These are phyloP conservation scores for Capronia epimyces DNA, from an alignment of 2,329 filamentous ascomycete genomes.

Conservation along the genomic window DNA sequence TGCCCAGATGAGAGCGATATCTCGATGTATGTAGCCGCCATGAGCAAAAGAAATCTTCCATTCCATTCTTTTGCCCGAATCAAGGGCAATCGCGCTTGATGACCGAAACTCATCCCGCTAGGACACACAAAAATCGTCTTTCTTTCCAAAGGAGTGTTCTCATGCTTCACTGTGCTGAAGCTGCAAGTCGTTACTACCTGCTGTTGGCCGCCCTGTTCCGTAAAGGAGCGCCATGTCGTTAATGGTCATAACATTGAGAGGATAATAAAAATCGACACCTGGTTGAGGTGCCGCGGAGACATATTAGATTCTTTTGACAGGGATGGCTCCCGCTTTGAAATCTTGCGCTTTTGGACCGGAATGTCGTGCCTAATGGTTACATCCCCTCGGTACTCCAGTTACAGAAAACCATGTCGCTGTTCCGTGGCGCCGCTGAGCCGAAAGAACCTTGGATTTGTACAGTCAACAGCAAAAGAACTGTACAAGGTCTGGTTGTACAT, in stretches of 20 bases:
- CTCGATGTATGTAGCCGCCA: neutral
- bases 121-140: too few relatives aligned
- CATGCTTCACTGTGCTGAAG: constrained; percentile 1
- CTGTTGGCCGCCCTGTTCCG: neutral
- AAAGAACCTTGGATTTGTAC: constrained; percentile 11
- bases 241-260: neutral
- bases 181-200: neutral
- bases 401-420: constrained; percentile 1
- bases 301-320: neutral
- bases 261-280: neutral
- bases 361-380: neutral
- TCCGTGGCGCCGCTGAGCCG: constrained; percentile 1
- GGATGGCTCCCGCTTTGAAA: neutral
- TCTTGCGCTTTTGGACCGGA: neutral
- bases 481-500: constrained; percentile 12
- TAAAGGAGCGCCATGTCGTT: constrained; percentile 1
- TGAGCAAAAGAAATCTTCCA: neutral
- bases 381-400: constrained; percentile 2
- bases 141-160: neutral
- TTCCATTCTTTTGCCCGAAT: neutral
- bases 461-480: constrained; percentile 2
- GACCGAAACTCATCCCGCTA: too few relatives aligned
- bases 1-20: neutral
- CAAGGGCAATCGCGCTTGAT: neutral
- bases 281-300: neutral